Base-by-base conservation (phyloP, 768 basidiomycete species). In the Tricholoma bakamatsutake region DNA sequence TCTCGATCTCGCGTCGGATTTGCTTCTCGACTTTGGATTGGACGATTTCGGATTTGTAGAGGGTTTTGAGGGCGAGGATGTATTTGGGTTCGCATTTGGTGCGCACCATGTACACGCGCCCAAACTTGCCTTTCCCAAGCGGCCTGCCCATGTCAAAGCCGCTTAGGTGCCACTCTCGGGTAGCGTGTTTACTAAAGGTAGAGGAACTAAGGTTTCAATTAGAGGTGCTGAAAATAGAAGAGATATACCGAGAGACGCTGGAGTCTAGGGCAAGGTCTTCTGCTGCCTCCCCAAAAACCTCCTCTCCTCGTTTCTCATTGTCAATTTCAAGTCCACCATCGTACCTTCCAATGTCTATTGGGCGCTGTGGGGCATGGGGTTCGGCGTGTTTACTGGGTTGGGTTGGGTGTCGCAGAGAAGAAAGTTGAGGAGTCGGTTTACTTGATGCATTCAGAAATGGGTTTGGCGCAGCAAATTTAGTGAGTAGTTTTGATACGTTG, bases 71-170 rank as follows among this genome's bases (percentile, higher is more conserved):
- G 21, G 96, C 96, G 64, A 98, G 84, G 67, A 98, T 96, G 76
- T 90, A 98, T 57, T 87, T 83, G 1, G 94, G 93, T 57, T 87
- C 81, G 57, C 76, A 70, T 69, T 95, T 96, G 17, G 96, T 98
- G 50, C 95, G 84, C 45, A 96, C 93, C 87, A 98, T 95, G 77
- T 99, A 98, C 24, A 99, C 97, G 2, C 93, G 89, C 1, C 97
- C 97, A 63, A 98, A 99, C 75, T 98, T 98, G 46, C 97, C 97
- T 69, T 98, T 98, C n/a, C 97, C 97, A 1, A 99, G 80, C 3
- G 94, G 93, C 10, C 93, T 84, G 15, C 97, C 96, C 65, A 98
- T 96, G 59, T 97, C 93, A 63, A 99, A 97, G 53, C 85, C 80
- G 56, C 83, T 81, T 4, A 98, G 76, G 30, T 81, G 84, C 88